These are phyloP conservation scores for Colletotrichum sidae DNA, from an alignment of 2,329 filamentous ascomycete species.

Conservation along the genomic window DNA sequence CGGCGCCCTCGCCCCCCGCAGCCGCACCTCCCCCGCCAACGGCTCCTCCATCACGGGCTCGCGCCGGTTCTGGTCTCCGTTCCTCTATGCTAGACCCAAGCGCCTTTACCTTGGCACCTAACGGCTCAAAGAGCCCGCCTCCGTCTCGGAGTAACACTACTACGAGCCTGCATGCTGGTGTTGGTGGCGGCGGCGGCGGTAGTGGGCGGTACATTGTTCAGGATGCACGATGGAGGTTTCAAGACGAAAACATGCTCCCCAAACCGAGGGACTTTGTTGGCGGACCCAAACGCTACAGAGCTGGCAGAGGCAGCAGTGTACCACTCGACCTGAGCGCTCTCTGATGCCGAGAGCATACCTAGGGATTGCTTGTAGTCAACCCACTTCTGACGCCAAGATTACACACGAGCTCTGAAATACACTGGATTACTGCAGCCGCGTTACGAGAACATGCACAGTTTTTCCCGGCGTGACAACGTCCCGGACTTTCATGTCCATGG, in stretches of 20 bases:
- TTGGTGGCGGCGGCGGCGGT: conserved; percentile 30
- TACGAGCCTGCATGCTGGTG: conserved; percentile 16
- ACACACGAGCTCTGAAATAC: no score
- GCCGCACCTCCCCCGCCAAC: conserved; percentile 46
- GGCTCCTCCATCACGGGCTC: conserved; percentile 50
- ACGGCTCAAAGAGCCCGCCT: conserved; percentile 67
- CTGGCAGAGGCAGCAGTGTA: conserved; percentile 92
- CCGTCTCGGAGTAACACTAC: conserved; percentile 52
- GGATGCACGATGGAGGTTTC: conserved; percentile 88
- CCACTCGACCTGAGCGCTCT: conserved; percentile 83
- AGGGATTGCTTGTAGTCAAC: not conserved
- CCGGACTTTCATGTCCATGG: no score
- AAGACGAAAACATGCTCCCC: conserved; percentile 83
- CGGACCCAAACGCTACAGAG: conserved; percentile 83
- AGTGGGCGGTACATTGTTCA: conserved; percentile 69
- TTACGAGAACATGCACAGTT: no score
- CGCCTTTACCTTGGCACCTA: conserved; percentile 78
- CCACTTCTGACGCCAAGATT: not conserved
- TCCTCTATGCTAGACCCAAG: conserved; percentile 79
- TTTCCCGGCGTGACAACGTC: no score
- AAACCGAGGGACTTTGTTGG: conserved; percentile 85
- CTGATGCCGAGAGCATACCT: conserved; percentile 24
- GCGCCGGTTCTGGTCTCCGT: conserved; percentile 60
- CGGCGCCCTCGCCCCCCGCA: conserved; percentile 56
- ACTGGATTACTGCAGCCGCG: no score